Base-by-base conservation (phyloP, 164 flowering plant species). In the Vitis rotundifolia region DNA sequence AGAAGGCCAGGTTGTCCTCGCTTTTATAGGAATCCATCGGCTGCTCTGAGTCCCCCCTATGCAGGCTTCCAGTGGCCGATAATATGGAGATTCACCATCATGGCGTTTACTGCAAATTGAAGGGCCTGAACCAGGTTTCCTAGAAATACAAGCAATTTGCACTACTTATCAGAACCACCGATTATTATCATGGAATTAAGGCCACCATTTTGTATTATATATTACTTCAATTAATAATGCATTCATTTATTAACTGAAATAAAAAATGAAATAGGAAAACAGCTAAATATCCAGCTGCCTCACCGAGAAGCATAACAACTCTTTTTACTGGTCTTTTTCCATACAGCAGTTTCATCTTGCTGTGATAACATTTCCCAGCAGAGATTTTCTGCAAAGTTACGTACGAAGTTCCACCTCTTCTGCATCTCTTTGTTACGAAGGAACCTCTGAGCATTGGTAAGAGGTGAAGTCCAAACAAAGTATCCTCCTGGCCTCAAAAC, bases 381-480 rank as follows among this genome's bases (percentile, higher is more conserved):
- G 53, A 96, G 79, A 73, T 68, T 86, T 73, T 81, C 85, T 0
- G 92, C 88, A 80, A 82, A 86, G 63, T 66, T 78, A 44, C 61
- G 87, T 66, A 96, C 71, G 73, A 90, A 65, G 63, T 75, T 79
- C 97, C 97, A 91, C 75, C 73, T 86, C 75, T 86, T 87, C 75
- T 81, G 86, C 68, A 86, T 85, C 64, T 73, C 88, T 82, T 89
- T 93, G 72, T 86, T 79, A 67, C 86, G 91, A 66, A 58, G 69
- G 49, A 71, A 80, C 11, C 77, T 68, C 47, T 80, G 91, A 64
- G 86, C 75, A 78, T 87, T 91, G 49, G 90, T 88, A 19, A 92
- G 61, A 7, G 94, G 95, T 71, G 97, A 92, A 72, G 97, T 96
- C 99, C 97, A 96, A 63, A 93, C 99, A 81, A 93, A 96, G 75